Evolutionary conservation across 805 yeast species (phyloP), one percentile per base, ranked within the genome.

Genomic region (Danielia oregonensis): DNA sequence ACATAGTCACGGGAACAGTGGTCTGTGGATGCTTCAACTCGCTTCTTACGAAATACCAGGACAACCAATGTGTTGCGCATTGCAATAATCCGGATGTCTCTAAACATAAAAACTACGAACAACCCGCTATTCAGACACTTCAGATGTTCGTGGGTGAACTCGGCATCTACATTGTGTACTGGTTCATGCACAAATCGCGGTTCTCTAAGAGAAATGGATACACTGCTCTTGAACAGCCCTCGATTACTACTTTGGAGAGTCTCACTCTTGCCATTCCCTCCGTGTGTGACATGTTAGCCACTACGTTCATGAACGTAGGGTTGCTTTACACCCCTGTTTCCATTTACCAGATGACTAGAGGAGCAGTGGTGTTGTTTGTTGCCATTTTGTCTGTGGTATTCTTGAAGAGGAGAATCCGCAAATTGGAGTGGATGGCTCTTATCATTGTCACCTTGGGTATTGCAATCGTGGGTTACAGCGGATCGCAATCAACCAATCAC

Each of bases 341-440:
- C 1, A 72, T 84, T 32, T 85, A 83, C 56, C 94, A 85, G 55
- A 85, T 85, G 94, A 79, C 83, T n/a, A 65, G 94, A 44, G 93
- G 94, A 2, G 75, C 87, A 0, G 62, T 83, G 26, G 85, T 85
- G 27, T 59, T 85, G 26, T 83, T 82, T 59, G 94, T 84, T 16
- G 94, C 89, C 1, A 56, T 78, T 11, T 70, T 83, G 50, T 78
- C 86, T 15, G 80, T 80, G 24, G 17, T 79, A 1, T 82, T 83
- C 49, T 68, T 85, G 43, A 63, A 71, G 30, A 69, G 76, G 26
- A 58, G 54, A 13, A 76, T 85, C 30, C 64, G 78, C 7, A 68
- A 73, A 39, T 52, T 76, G 16, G 89, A 85, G 52, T 85, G 93
- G 93, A 37, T 70, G 6, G 72, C 86, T 6, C 65, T 85, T 30